Conservation (phyloP, 2,329 filamentous ascomycete genomes). For the Volutella citrinella region DNA sequence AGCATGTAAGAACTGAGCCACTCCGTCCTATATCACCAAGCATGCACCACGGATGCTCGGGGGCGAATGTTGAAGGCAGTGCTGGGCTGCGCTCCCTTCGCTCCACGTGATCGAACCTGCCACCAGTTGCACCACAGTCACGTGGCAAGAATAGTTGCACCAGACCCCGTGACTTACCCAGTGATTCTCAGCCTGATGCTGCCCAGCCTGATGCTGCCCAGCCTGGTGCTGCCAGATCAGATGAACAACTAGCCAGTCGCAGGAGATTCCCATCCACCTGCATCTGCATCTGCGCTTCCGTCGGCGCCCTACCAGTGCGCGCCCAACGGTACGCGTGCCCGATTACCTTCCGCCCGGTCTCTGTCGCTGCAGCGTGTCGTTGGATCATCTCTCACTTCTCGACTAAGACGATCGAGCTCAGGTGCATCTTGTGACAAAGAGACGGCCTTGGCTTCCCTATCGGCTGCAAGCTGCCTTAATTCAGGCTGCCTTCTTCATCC, state of each 20-base stretch:
- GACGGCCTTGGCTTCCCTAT: slow-evolving; percentile 16
- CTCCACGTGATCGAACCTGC: slow-evolving; percentile 2
- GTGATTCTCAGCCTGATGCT: slow-evolving; percentile 15
- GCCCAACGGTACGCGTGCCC: slow-evolving; percentile 26
- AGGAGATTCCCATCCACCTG: slow-evolving; percentile 24
- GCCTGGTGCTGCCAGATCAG: too few relatives aligned
- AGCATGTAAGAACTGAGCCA: too few relatives aligned
- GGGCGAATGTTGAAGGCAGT: too few relatives aligned
- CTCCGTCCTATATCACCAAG: too few relatives aligned
- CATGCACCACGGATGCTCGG: too few relatives aligned
- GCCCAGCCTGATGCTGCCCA: slow-evolving; percentile 25
- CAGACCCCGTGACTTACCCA: slow-evolving; percentile 17
- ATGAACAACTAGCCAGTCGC: too few relatives aligned
- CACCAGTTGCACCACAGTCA: background rate
- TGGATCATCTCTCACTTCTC: slow-evolving; percentile 18
- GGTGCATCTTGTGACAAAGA: slow-evolving; percentile 22
- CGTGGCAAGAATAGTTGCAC: background rate
- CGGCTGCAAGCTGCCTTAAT: too few relatives aligned
- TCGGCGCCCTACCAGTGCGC: slow-evolving; percentile 26
- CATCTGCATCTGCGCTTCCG: too few relatives aligned
- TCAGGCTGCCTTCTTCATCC: too few relatives aligned
- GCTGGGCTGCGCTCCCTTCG: too few relatives aligned
- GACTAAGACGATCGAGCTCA: slow-evolving; percentile 14
- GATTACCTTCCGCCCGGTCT: slow-evolving; percentile 17
- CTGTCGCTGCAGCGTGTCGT: slow-evolving; percentile 16